These are phyloP conservation scores for Apostasia ramifera DNA, from an alignment of 106 monocot genomes.

Conservation along the genomic window DNA sequence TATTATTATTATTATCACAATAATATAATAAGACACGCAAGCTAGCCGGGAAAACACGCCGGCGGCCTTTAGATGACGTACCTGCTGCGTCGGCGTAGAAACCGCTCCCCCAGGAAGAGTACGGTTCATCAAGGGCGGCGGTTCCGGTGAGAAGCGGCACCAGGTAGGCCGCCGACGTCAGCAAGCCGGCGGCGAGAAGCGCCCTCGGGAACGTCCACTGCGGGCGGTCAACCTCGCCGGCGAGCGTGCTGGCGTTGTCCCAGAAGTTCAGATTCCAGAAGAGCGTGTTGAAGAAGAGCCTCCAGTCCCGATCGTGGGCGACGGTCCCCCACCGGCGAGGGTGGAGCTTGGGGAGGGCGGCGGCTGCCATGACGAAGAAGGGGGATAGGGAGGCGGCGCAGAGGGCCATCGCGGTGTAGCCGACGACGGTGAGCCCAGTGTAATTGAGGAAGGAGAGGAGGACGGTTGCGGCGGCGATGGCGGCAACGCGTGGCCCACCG, in stretches of 20 bases:
- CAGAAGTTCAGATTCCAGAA: conserved; percentile 91
- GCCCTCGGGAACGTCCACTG: conserved; percentile 63
- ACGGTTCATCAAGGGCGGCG: conserved; percentile 41
- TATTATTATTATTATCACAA: too few relatives aligned
- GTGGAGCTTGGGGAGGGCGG: conserved; percentile 36
- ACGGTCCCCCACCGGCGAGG: conserved; percentile 41
- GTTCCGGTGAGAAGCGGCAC: conserved; percentile 72
- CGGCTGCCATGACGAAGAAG: conserved; percentile 43
- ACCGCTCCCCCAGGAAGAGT: conserved; percentile 48
- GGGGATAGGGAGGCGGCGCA: conserved; percentile 51
- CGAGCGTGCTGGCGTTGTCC: conserved; percentile 85
- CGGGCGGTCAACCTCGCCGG: conserved; percentile 76
- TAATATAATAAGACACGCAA: too few relatives aligned
- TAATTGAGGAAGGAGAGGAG: conserved; percentile 64
- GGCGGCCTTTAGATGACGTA: not conserved
- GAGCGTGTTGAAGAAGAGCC: conserved; percentile 66
- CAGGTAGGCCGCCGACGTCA: conserved; percentile 62
- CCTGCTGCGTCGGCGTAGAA: conserved; percentile 82
- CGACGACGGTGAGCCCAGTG: conserved; percentile 59
- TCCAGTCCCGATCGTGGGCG: conserved; percentile 45
- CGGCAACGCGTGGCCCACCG: conserved; percentile 18
- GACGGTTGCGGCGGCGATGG: conserved; percentile 24
- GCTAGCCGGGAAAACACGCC: too few relatives aligned
- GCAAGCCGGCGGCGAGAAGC: conserved; percentile 42
- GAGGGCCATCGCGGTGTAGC: conserved; percentile 52